These are phyloP conservation scores for Aquilaria yunnanensis DNA, from an alignment of 345 rosid genomes.

Conservation along the genomic window DNA sequence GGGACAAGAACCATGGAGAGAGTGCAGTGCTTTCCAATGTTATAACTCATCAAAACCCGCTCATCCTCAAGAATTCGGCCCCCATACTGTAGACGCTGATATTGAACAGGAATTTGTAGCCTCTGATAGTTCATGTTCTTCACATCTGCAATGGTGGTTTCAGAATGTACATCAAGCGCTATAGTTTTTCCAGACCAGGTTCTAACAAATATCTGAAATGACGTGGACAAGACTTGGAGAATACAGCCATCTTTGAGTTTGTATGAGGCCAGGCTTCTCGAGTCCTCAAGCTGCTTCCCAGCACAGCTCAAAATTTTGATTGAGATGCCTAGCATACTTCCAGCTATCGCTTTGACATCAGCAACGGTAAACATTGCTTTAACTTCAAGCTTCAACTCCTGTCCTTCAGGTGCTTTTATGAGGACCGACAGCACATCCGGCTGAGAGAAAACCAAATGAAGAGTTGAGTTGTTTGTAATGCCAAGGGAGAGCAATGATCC, in stretches of 20 bases:
- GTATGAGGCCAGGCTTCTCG: constrained; percentile 27
- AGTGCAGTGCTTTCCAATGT: constrained; percentile 26
- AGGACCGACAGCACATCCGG: constrained; percentile 18
- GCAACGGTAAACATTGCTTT: constrained; percentile 15
- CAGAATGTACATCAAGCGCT: constrained; percentile 22
- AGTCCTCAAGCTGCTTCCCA: constrained; percentile 24
- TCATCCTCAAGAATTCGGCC: constrained; percentile 23
- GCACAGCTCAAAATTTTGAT: constrained; percentile 6
- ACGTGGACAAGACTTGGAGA: constrained; percentile 12
- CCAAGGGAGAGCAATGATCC: constrained; percentile 19
- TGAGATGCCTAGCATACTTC: constrained; percentile 6
- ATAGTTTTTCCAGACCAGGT: constrained; percentile 26
- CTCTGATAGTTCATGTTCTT: constrained; percentile 15
- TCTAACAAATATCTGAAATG: constrained; percentile 26
- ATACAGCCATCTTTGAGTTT: constrained; percentile 20
- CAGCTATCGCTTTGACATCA: constrained; percentile 27
- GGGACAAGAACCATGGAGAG: constrained; percentile 13
- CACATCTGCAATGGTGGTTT: constrained; percentile 12
- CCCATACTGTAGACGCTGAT: constrained; percentile 9
- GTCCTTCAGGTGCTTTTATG: constrained; percentile 17
- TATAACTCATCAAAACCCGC: constrained; percentile 19
- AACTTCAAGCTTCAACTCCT: constrained; percentile 17
- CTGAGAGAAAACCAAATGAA: constrained; percentile 19
- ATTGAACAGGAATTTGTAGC: constrained; percentile 8
- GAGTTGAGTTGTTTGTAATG: constrained; percentile 15